phyloP scores from a whole-genome alignment of 2,329 filamentous ascomycete genomes.

The Metarhizium anisopliae region DNA sequence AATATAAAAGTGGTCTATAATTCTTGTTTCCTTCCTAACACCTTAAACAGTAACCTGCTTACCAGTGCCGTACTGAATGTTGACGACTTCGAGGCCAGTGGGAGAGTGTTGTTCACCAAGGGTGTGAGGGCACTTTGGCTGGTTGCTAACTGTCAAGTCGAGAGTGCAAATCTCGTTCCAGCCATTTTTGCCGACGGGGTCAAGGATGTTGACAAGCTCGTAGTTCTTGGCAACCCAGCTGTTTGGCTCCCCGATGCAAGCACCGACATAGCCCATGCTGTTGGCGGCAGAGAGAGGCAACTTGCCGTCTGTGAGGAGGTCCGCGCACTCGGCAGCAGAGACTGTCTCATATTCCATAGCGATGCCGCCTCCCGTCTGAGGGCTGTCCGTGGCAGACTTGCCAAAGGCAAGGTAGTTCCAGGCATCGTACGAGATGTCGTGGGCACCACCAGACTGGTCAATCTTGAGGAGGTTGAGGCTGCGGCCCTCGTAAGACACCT shows the following conservation, averaged over 20 bases:
- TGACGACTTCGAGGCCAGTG: slow-evolving; percentile 32
- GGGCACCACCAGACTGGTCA: slow-evolving; percentile 45
- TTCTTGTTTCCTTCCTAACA: slow-evolving; percentile 5
- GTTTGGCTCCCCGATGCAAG: slow-evolving; percentile 33
- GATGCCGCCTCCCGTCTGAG: slow-evolving; percentile 39
- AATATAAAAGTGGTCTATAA: slow-evolving; percentile 4
- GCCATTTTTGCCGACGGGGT: slow-evolving; percentile 40
- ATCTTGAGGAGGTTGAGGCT: slow-evolving; percentile 48
- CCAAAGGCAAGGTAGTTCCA: slow-evolving; percentile 51
- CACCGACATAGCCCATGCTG: slow-evolving; percentile 45
- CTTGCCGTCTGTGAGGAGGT: slow-evolving; percentile 40
- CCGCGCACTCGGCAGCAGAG: slow-evolving; percentile 36
- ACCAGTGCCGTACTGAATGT: slow-evolving; percentile 44
- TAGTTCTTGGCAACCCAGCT: slow-evolving; percentile 46
- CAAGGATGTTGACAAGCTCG: slow-evolving; percentile 43
- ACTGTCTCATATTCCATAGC: slow-evolving; percentile 42
- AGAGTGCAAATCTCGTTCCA: slow-evolving; percentile 41
- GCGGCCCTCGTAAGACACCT: slow-evolving; percentile 38
- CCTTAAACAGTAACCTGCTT: slow-evolving; percentile 17
- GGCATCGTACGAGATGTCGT: slow-evolving; percentile 53
- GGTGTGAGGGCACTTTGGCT: slow-evolving; percentile 38
- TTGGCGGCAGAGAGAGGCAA: slow-evolving; percentile 46
- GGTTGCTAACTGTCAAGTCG: slow-evolving; percentile 39
- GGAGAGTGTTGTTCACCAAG: slow-evolving; percentile 25
- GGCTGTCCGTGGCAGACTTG: slow-evolving; percentile 34